Evolutionary conservation across 2,329 filamentous ascomycete genomes (phyloP), one percentile per base, ranked within the genome.

Genomic region (Pseudocercospora eumusae): DNA sequence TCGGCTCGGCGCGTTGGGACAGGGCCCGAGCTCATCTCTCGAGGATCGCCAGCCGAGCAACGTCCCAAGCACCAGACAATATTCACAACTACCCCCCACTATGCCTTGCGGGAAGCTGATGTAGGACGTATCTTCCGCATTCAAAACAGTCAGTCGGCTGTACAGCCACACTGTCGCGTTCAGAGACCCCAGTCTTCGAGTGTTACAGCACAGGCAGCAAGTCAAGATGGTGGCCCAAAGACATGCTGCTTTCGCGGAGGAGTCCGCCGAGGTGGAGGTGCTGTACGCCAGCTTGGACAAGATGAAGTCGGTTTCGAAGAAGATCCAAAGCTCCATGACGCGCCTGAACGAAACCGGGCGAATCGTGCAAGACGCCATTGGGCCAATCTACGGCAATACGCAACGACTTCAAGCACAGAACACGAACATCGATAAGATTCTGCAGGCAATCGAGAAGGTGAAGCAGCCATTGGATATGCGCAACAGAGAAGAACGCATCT

Each of bases 381-480:
- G 92, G 0, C 95, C 95, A 8, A 88, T 99, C 45, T 96, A 93
- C 74, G 91, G 90, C 70, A 96, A 97, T 76, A 98, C 95, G 0
- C 90, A 92, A 76, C 89, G 88, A 65, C 83, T 98, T 21, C 95
- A 98, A 77, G 85, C 88, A n/a, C 86, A 96, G 36, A 92, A 91
- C 68, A 87, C 85, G 68, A 99, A 99, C 74, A 90, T 98, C 70
- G 93, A 98, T 73, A 84, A 86, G 64, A 87, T 97, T 36, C 86
- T 96, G 62, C 84, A 88, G 65, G 91, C 93, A 18, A 98, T 99
- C 69, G 92, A 96, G 65, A 87, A 88, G 65, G 83, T 98, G 44
- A 88, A 91, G 69, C 90, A 96, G 71, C 93, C 95, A n/a, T 87
- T 93, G 64, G 92, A 98, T 75, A 92, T 92, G 74, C 93, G 95